These are phyloP conservation scores for Schoenoplectus triqueter DNA, from an alignment of 202 grass and related monocot genomes.

Conservation along the genomic window DNA sequence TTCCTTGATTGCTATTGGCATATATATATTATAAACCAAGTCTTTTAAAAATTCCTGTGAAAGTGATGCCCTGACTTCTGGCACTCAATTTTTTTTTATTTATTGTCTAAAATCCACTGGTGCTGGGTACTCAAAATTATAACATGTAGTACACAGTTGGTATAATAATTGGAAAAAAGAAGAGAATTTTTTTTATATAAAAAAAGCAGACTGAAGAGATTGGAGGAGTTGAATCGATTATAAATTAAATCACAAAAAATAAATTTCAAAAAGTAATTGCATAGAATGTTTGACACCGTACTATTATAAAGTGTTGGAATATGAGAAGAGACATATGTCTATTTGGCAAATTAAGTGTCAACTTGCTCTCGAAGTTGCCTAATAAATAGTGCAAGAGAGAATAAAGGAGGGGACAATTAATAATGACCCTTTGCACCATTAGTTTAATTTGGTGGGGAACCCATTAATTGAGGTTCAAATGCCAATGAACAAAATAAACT, in stretches of 20 bases:
- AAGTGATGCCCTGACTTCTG: not conserved
- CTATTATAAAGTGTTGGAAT: not conserved
- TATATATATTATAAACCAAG: not conserved
- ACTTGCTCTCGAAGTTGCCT: not conserved
- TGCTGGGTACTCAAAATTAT: too few relatives aligned
- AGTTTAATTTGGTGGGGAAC: not conserved
- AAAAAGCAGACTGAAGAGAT: too few relatives aligned
- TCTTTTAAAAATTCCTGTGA: not conserved
- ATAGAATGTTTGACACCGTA: not conserved
- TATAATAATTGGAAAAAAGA: too few relatives aligned
- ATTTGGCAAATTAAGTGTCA: slow-evolving; percentile 1
- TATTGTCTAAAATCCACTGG: not conserved
- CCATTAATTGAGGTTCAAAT: slow-evolving; percentile 6
- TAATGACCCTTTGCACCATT: not conserved
- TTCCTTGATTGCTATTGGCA: slow-evolving; percentile 16
- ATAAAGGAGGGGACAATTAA: not conserved
- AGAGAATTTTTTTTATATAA: too few relatives aligned
- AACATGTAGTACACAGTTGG: too few relatives aligned
- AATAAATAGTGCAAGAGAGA: slow-evolving; percentile 4
- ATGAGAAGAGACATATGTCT: not conserved
- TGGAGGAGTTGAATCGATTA: not conserved
- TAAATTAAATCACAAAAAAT: not conserved
- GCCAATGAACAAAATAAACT: not conserved
- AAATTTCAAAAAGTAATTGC: not conserved
- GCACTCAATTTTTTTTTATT: not conserved